Conservation (phyloP, 192 early-diverging fungal species). For the Physocladia obscura region DNA sequence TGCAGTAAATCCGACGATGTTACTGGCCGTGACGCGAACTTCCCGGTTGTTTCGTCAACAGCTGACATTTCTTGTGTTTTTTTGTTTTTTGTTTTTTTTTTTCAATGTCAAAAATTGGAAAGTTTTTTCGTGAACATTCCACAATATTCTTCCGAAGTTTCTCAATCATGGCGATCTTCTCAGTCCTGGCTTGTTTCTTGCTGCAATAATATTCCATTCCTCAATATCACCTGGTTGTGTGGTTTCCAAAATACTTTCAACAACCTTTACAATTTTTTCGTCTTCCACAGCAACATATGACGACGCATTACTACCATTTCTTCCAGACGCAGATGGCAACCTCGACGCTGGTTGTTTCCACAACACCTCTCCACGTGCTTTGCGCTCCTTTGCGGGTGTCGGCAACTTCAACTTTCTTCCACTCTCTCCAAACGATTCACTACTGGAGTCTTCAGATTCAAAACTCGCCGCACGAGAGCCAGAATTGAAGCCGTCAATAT, state of each 20-base stretch:
- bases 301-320: not conserved
- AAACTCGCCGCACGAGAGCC: not conserved
- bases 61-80: conserved; percentile 1
- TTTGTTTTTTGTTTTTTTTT: conserved; percentile 17
- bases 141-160: not conserved
- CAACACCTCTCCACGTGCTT: conserved; percentile 23
- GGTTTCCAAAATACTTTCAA: conserved; percentile 1
- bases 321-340: not conserved
- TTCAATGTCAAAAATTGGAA: too few relatives aligned
- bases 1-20: conserved; percentile 68
- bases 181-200: not conserved
- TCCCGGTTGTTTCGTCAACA: conserved; percentile 14
- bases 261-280: conserved; percentile 1
- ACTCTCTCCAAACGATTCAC: not conserved
- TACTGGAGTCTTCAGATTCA: not conserved
- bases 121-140: not conserved
- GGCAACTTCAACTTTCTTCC: not conserved
- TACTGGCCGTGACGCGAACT: conserved; percentile 18
- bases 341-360: not conserved
- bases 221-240: not conserved
- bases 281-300: conserved; percentile 4
- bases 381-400: not conserved
- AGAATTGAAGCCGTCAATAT: not conserved
- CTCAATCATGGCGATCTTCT: not conserved
- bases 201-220: conserved; percentile 24